phyloP scores from a whole-genome alignment of 2,329 filamentous ascomycete genomes.

The Ophiostoma piceae region DNA sequence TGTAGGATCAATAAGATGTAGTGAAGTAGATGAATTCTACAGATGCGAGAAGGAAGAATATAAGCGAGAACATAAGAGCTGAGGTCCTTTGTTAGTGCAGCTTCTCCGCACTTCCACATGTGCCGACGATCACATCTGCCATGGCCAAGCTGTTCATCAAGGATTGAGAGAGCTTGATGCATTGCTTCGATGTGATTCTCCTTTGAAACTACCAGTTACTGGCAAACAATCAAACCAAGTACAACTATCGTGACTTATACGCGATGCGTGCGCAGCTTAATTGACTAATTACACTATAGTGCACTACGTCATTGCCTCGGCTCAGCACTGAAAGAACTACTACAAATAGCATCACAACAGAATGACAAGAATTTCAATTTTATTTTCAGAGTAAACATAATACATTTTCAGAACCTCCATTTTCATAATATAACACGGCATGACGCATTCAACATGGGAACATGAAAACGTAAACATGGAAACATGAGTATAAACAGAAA shows the following conservation, averaged over 20 bases:
- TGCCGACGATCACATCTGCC: background rate
- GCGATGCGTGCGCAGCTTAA: too few relatives aligned
- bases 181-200: too few relatives aligned
- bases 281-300: background rate
- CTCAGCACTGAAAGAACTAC: background rate
- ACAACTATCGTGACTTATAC: too few relatives aligned
- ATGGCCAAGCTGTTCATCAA: too few relatives aligned
- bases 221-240: too few relatives aligned
- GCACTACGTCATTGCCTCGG: background rate
- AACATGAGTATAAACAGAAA: background rate
- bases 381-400: background rate
- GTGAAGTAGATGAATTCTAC: too few relatives aligned
- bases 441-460: background rate
- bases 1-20: too few relatives aligned
- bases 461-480: background rate
- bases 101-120: constrained; percentile 7
- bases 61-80: background rate
- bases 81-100: background rate
- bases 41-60: background rate
- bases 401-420: background rate
- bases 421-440: background rate
- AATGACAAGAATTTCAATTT: background rate
- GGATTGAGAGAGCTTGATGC: too few relatives aligned
- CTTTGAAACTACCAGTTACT: too few relatives aligned
- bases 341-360: background rate